Conservation (phyloP, 2,329 filamentous ascomycete genomes). For the Exserohilum rostratum region DNA sequence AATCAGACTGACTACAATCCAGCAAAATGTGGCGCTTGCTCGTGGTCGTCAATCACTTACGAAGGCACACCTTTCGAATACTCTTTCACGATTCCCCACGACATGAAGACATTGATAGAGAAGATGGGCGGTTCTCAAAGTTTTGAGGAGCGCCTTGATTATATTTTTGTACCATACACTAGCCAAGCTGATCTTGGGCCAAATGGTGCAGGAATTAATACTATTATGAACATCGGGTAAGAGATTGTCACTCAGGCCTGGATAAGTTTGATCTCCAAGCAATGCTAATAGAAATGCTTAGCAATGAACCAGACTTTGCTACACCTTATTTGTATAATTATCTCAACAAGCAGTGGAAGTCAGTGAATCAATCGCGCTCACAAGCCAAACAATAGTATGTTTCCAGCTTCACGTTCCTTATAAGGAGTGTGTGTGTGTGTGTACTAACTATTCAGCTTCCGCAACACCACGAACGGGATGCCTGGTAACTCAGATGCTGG, state of each 20-base stretch:
- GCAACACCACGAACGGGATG: slow-evolving; percentile 41
- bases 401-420: background rate
- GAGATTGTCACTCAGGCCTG: slow-evolving; percentile 27
- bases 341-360: slow-evolving; percentile 50
- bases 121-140: slow-evolving; percentile 44
- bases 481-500: slow-evolving; percentile 54
- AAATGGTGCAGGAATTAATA: slow-evolving; percentile 48
- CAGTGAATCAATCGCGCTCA: slow-evolving; percentile 40
- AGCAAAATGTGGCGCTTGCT: slow-evolving; percentile 44
- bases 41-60: slow-evolving; percentile 46
- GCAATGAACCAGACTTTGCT: slow-evolving; percentile 71
- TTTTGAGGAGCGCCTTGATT: slow-evolving; percentile 47
- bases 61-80: slow-evolving; percentile 50
- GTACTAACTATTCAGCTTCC: slow-evolving; percentile 2
- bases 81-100: slow-evolving; percentile 48
- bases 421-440: background rate
- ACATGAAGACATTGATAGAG: slow-evolving; percentile 46
- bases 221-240: slow-evolving; percentile 55
- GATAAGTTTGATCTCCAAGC: background rate
- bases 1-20: slow-evolving; percentile 40
- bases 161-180: slow-evolving; percentile 44
- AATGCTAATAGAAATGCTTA: slow-evolving; percentile 41
- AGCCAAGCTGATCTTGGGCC: slow-evolving; percentile 42
- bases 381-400: slow-evolving; percentile 40
- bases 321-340: slow-evolving; percentile 63